Conservation (phyloP, 257 asterid genomes). For the Nicotiana tabacum region DNA sequence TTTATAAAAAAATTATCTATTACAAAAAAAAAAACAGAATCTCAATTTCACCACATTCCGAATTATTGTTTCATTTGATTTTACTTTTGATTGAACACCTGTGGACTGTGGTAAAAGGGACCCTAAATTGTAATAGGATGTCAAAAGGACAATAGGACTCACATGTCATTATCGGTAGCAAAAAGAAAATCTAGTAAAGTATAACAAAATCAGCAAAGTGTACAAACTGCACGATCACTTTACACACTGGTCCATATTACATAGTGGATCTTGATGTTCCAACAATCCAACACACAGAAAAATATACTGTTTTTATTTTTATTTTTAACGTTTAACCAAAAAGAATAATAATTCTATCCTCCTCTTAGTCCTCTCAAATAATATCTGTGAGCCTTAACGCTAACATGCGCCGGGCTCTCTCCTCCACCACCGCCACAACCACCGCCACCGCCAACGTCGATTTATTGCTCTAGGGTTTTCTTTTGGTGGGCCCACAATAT, state of each 20-base stretch:
- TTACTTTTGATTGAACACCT: neutral
- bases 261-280: conserved; percentile 5
- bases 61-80: neutral
- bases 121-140: neutral
- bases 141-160: too few species aligned
- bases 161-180: neutral
- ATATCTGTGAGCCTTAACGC: conserved; percentile 38
- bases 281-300: neutral
- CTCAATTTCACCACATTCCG: too few species aligned
- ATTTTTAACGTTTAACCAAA: neutral
- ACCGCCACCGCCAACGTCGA: conserved; percentile 13
- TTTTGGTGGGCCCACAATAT: conserved; percentile 1
- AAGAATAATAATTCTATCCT: neutral
- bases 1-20: too few species aligned
- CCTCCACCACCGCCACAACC: conserved; percentile 7
- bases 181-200: neutral
- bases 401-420: conserved; percentile 55
- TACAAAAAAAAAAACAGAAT: too few species aligned
- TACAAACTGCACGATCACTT: neutral
- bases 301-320: neutral
- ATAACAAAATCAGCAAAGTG: neutral
- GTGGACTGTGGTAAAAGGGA: neutral
- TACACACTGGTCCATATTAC: neutral
- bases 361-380: conserved; percentile 3
- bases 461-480: conserved; percentile 10